Evolutionary conservation across 2,329 filamentous ascomycete species (phyloP).

Genomic region (Apiospora hydei): DNA sequence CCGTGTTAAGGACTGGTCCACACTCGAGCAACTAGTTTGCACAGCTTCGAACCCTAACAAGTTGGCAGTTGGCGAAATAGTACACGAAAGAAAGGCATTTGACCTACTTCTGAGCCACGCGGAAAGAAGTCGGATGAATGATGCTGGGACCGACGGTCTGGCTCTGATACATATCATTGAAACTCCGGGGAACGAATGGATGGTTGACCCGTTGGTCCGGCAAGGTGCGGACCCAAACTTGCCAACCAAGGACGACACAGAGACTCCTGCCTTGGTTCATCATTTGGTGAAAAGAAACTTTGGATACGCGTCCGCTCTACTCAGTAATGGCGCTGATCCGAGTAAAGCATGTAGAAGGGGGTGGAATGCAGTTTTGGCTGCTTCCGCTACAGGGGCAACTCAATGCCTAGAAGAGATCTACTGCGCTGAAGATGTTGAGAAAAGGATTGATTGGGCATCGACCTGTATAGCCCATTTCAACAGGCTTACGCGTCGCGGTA

Average conservation of each 20-base stretch:
- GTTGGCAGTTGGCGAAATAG: too few relatives aligned
- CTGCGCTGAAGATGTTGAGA: not conserved
- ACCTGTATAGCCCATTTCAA: too few relatives aligned
- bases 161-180: too few relatives aligned
- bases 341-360: too few relatives aligned
- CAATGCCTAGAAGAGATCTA: not conserved
- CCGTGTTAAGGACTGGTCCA: too few relatives aligned
- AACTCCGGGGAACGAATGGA: too few relatives aligned
- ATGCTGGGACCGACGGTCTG: not conserved
- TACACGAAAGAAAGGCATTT: too few relatives aligned
- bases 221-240: not conserved
- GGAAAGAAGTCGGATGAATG: not conserved
- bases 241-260: rapidly evolving
- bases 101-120: not conserved
- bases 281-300: not conserved
- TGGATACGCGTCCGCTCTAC: not conserved
- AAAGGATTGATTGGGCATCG: not conserved
- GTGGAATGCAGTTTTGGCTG: not conserved
- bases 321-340: not conserved
- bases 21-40: too few relatives aligned
- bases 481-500: too few relatives aligned
- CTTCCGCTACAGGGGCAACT: not conserved
- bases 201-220: not conserved
- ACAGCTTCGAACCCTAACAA: too few relatives aligned
- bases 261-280: not conserved